Evolutionary conservation across 2,329 filamentous ascomycete species (phyloP).

Genomic region (Claviceps arundinis): DNA sequence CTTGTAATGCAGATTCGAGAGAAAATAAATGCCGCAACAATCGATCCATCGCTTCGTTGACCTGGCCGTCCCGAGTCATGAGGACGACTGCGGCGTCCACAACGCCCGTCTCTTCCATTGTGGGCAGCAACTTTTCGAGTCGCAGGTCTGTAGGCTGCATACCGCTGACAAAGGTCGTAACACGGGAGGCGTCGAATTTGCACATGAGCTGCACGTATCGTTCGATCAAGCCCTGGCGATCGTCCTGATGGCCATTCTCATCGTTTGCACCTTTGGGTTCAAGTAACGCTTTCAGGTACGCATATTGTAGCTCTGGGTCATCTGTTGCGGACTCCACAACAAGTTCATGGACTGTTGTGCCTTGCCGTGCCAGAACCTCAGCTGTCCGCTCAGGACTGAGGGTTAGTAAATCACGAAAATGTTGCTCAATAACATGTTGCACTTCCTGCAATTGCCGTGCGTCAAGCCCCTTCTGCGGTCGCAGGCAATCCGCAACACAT

Average conservation of each 20-base stretch:
- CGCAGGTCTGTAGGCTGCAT: conserved; percentile 67
- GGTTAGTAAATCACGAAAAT: conserved; percentile 52
- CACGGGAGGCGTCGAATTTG: conserved; percentile 64
- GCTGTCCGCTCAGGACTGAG: conserved; percentile 56
- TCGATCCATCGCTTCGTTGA: conserved; percentile 70
- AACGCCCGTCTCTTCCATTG: conserved; percentile 78
- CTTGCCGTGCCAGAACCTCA: conserved; percentile 46
- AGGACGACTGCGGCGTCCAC: conserved; percentile 88
- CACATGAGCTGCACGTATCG: conserved; percentile 88
- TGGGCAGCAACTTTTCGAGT: conserved; percentile 68
- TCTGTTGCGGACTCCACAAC: conserved; percentile 50
- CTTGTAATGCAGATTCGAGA: conserved; percentile 64
- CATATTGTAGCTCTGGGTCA: conserved; percentile 52
- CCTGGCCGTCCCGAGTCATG: conserved; percentile 77
- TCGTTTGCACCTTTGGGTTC: conserved; percentile 38
- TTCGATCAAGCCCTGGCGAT: conserved; percentile 53
- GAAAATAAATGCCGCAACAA: conserved; percentile 70
- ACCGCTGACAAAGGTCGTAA: conserved; percentile 69
- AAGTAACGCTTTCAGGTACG: conserved; percentile 64
- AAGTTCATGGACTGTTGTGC: conserved; percentile 50
- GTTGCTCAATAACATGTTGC: conserved; percentile 48
- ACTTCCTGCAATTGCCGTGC: conserved; percentile 63
- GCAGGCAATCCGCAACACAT: conserved; percentile 64
- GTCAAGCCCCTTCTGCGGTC: conserved; percentile 46
- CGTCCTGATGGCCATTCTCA: conserved; percentile 22